Evolutionary conservation across 106 monocot genomes (phyloP), one percentile per base, ranked within the genome.

Genomic region (Ottelia alismoides): DNA sequence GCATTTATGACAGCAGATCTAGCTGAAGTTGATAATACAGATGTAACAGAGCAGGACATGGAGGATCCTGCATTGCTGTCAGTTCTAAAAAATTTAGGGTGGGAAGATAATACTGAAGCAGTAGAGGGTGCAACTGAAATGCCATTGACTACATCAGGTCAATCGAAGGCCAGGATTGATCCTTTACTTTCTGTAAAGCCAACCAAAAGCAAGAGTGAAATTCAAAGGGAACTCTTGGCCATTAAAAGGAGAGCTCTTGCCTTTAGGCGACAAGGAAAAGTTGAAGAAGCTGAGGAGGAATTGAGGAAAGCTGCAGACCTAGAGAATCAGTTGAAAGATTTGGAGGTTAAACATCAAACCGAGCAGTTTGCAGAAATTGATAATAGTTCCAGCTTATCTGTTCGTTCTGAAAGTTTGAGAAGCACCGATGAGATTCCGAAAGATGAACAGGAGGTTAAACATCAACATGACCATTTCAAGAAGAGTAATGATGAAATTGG

Each of bases 11-110:
- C 19, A 51, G 47, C 29, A 49, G 62, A 70, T 29, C 30, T 78
- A 44, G 47, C 6, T 29, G 71, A 74, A 20, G 71, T 5, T 47
- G 58, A 23, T 25, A 51, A 59, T 25, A 43, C 71, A 26, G 89
- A 85, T 48, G 96, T 90, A 52, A 85, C 96, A 28, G 89, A 85
- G 19, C 69, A 81, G 44, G 96, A 98, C 63, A 79, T 98, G 89
- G 56, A 65, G 22, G 96, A 98, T 77, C 96, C 89, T 18, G 53
- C 65, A 2, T 52, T 98, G 25, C 53, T 89, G 24, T 89, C 90
- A 31, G 67, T 74, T 69, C 53, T 98, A 44, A 69, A 86, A 54
- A 79, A 89, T 62, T 52, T 98, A 48, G 96, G 96, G 27, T 98
- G 96, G 96, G 58, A 73, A 22, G 72, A 92, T 62, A 80, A 81